Evolutionary conservation across 371 early-diverging fungal species (phyloP).

Genomic region (Rhizopus stolonifer): DNA sequence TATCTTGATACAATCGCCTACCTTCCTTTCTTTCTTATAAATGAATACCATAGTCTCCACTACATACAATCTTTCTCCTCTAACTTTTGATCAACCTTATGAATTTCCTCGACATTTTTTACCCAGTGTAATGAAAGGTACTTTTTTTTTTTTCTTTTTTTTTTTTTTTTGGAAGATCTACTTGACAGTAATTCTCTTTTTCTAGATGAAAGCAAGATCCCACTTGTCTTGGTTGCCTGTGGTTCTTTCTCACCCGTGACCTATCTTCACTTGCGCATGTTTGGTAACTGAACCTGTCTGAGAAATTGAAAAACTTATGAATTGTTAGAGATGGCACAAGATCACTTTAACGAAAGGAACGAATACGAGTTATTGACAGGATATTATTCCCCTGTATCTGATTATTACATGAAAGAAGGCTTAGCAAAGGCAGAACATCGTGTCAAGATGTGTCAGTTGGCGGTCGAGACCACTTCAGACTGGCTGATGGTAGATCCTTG

Average conservation of each 20-base stretch:
- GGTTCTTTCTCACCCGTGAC: slow-evolving; percentile 98
- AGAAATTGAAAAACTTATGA: slow-evolving; percentile 82
- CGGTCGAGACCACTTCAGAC: slow-evolving; percentile 73
- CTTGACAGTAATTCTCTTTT: no score
- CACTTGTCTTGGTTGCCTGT: slow-evolving; percentile 93
- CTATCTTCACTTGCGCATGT: slow-evolving; percentile 96
- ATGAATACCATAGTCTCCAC: slow-evolving; percentile 16
- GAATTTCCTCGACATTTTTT: slow-evolving; percentile 25
- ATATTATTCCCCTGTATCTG: slow-evolving; percentile 95
- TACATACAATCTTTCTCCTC: slow-evolving; percentile 22
- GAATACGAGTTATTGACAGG: slow-evolving; percentile 90
- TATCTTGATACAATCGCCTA: no score
- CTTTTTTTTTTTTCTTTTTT: no score
- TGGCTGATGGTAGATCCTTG: slow-evolving; percentile 97
- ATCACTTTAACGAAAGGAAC: slow-evolving; percentile 70
- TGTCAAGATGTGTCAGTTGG: slow-evolving; percentile 91
- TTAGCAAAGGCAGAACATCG: slow-evolving; percentile 85
- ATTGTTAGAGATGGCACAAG: slow-evolving; percentile 88
- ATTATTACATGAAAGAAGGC: slow-evolving; percentile 90
- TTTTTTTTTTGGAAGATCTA: no score
- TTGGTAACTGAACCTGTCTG: slow-evolving; percentile 77
- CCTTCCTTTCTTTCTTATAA: background rate
- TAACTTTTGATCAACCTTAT: slow-evolving; percentile 25
- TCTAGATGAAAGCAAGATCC: slow-evolving; percentile 79
- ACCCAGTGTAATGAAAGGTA: slow-evolving; percentile 33